Evolutionary conservation across 306 rosid genomes (phyloP), one percentile per base, ranked within the genome.

Genomic region (Hippophae gyantsensis): DNA sequence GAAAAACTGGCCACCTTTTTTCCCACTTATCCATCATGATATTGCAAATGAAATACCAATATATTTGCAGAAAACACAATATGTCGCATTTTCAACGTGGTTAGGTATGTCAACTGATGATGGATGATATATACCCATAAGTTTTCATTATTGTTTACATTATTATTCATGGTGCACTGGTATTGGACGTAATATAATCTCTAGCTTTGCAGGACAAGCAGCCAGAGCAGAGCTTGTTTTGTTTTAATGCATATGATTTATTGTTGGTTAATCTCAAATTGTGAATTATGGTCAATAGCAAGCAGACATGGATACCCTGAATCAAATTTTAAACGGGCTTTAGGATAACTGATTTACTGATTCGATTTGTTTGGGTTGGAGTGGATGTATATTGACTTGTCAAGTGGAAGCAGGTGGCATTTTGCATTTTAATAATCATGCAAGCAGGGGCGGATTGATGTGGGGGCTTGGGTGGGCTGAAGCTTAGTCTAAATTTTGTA

Each of bases 1-100:
- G 81, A 92, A 92, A 78, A 92, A 92, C 49, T 92, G 99, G 99
- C 99, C 99, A 48, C 86, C 97, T 58, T 92, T 92, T 79, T 84
- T 86, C 71, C 99, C 99, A n/a, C 70, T 92, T 63, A 82, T 92
- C 72, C 99, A 92, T 73, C 99, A 92, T 68, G 99, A 92, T 78
- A 85, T 92, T 54, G 85, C 86, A 41, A 92, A 92, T 42, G 99
- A 92, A 57, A 84, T 85, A 69, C 99, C 99, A 23, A 54, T 84
- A 70, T 88, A 92, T 76, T 82, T 92, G 63, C 99, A 88, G 59
- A 80, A 69, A 75, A 47, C 86, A 75, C 96, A 88, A 66, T 92
- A 92, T 77, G 84, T 89, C 69, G 96, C 99, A 48, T 92, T 92
- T 65, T 70, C 78, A 45, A 81, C 99, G 8, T 84, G 88, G 72